Conservation (phyloP, 2,329 filamentous ascomycete species). For the Pestalotiopsis sp. region DNA sequence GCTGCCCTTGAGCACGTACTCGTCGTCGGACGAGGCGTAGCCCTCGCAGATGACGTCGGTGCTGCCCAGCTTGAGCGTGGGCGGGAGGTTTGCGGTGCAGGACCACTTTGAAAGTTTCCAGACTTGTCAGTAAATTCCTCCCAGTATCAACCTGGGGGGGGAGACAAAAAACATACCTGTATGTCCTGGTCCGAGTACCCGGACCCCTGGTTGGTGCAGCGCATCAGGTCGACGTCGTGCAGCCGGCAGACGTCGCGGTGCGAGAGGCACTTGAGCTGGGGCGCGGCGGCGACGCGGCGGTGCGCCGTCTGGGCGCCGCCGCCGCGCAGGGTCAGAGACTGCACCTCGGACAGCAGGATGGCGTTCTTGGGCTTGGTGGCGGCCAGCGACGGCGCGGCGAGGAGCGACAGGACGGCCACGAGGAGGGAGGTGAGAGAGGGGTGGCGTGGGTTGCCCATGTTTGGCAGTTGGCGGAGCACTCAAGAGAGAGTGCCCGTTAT, state of each 20-base stretch:
- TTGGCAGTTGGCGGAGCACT: background rate
- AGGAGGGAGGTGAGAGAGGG: background rate
- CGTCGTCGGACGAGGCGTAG: conserved; percentile 75
- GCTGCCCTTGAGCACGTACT: conserved; percentile 86
- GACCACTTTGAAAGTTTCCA: too few relatives aligned
- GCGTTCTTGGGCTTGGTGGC: conserved; percentile 47
- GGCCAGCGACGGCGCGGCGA: conserved; percentile 22
- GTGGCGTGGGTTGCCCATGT: background rate
- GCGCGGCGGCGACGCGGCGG: conserved; percentile 75
- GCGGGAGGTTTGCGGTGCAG: conserved; percentile 67
- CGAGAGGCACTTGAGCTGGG: conserved; percentile 78
- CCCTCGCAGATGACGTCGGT: conserved; percentile 95
- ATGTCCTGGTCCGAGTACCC: conserved; percentile 81
- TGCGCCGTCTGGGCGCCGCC: conserved; percentile 66
- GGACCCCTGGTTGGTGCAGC: conserved; percentile 83
- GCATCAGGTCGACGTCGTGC: conserved; percentile 79
- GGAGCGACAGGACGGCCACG: conserved; percentile 19
- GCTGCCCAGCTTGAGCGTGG: conserved; percentile 70
- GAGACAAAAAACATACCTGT: too few relatives aligned
- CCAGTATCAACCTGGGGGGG: too few relatives aligned
- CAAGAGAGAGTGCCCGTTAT: background rate
- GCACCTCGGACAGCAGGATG: conserved; percentile 64
- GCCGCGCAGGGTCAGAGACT: conserved; percentile 76
- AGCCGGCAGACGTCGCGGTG: conserved; percentile 65
- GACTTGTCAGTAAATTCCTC: too few relatives aligned